Conservation (phyloP, 306 rosid species). For the Morella rubra region DNA sequence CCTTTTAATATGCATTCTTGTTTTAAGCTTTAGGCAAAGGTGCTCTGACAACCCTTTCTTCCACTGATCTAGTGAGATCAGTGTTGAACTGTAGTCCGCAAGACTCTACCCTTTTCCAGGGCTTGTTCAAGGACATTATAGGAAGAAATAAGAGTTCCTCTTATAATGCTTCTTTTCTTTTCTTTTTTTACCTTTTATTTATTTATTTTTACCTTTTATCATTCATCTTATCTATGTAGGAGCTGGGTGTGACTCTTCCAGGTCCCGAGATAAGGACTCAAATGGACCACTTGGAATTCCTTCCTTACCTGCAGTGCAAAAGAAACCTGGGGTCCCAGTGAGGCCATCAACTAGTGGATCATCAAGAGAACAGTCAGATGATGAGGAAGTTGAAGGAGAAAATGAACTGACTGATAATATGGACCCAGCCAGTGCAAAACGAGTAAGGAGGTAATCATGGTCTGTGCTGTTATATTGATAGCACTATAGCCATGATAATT, state of each 20-base stretch:
- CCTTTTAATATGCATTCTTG: no score
- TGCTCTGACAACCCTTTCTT: no score
- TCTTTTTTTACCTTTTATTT: conserved; percentile 2
- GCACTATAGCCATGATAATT: conserved; percentile 12
- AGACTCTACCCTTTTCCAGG: no score
- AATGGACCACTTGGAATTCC: conserved; percentile 44
- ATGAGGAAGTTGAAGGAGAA: conserved; percentile 87
- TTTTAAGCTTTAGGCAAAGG: no score
- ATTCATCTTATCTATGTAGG: conserved; percentile 47
- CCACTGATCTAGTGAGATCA: no score
- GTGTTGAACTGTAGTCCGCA: no score
- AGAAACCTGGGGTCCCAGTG: conserved; percentile 37
- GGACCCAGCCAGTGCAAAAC: conserved; percentile 73
- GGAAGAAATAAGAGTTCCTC: no score
- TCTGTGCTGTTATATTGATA: conserved; percentile 14
- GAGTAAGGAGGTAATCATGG: conserved; percentile 79
- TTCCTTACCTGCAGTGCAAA: conserved; percentile 42
- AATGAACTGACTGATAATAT: conserved; percentile 52
- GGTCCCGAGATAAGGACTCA: conserved; percentile 53
- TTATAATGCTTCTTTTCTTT: no score
- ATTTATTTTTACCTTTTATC: conserved; percentile 19
- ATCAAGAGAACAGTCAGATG: conserved; percentile 77
- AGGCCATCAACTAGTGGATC: conserved; percentile 73
- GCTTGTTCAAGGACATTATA: no score
- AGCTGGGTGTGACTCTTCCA: conserved; percentile 55